A percentile compares a stretch with the other conserved stretches of the same genome.
Evolutionary conservation across 83 land plant species (phyloP).

Genomic region (Larix sibirica): DNA sequence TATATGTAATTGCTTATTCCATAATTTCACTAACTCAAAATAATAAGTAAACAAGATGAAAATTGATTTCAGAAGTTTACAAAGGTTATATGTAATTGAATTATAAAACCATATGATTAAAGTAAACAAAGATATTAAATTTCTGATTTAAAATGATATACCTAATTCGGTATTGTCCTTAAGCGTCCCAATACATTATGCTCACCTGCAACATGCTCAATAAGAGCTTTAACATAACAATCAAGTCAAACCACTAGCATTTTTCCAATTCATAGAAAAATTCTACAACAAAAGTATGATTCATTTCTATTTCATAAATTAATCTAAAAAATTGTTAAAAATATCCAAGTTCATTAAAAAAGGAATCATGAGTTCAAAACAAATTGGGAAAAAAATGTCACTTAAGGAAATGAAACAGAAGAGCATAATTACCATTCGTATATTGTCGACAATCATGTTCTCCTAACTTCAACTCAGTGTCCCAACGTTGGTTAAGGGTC

Average conservation of each 20-base stretch:
- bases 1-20: no score
- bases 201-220: conserved; percentile 8
- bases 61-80: no score
- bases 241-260: conserved; percentile 1
- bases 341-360: neutral
- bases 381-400: neutral
- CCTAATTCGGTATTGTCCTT: neutral
- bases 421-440: conserved; percentile 7
- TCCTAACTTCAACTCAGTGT: conserved; percentile 12
- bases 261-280: neutral
- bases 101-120: no score
- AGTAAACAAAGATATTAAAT: no score
- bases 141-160: no score
- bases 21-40: no score
- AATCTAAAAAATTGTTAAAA: neutral
- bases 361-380: neutral
- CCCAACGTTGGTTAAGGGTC: conserved; percentile 7
- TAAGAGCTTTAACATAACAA: neutral
- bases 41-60: no score
- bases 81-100: no score
- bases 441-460: conserved; percentile 13
- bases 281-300: neutral
- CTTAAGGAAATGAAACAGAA: neutral
- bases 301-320: neutral
- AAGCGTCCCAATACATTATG: neutral